A percentile compares a stretch with the other conserved stretches of the same genome.
Conservation (phyloP, 257 asterid species). For the Capsicum pubescens region DNA sequence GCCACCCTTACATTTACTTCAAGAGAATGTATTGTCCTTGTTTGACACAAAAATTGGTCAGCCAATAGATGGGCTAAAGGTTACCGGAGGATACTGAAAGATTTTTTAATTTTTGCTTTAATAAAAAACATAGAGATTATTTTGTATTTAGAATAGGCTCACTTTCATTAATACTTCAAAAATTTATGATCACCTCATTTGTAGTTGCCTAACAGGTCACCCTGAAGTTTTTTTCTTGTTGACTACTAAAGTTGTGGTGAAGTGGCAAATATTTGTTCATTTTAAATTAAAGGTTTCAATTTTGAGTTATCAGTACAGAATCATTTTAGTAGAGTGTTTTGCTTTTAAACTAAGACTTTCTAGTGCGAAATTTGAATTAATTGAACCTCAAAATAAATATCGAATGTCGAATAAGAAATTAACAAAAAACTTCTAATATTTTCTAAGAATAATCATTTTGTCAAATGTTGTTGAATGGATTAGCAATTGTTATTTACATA, state of each 20-base stretch:
- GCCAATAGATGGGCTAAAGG: neutral
- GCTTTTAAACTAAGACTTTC: neutral
- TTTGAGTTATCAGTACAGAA: too few relatives aligned
- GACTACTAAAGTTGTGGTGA: neutral
- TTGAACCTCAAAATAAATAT: neutral
- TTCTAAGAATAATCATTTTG: too few relatives aligned
- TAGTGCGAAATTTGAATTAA: neutral
- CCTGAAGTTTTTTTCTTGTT: neutral
- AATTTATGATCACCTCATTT: neutral
- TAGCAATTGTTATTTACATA: neutral
- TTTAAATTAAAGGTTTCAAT: neutral
- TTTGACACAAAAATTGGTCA: conserved; percentile 14
- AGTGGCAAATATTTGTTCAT: neutral
- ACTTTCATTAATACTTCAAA: neutral
- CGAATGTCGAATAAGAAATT: too few relatives aligned
- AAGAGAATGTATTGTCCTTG: conserved; percentile 10
- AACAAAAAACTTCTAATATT: too few relatives aligned
- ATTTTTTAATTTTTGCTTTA: neutral
- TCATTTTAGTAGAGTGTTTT: neutral
- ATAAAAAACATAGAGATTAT: neutral
- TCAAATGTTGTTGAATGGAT: neutral
- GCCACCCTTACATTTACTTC: neutral
- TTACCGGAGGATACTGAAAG: neutral
- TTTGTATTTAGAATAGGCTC: neutral
- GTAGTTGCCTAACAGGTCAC: neutral